phyloP scores from a whole-genome alignment of 2,329 filamentous ascomycete genomes.

The Diplodia scrobiculata region DNA sequence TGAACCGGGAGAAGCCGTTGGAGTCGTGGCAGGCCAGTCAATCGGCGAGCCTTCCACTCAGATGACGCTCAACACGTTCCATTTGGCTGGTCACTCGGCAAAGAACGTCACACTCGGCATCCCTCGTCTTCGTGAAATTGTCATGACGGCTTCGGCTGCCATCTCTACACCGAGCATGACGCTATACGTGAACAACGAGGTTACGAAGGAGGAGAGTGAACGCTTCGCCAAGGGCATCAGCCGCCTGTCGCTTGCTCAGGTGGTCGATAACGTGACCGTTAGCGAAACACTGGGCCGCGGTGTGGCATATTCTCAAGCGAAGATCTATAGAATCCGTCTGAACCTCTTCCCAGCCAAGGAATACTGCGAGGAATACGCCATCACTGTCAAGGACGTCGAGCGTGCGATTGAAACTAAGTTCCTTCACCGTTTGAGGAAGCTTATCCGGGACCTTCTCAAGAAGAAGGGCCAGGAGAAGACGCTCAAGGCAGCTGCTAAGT shows the following conservation, averaged over 20 bases:
- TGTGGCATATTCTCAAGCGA: constrained; percentile 68
- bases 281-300: constrained; percentile 77
- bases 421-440: constrained; percentile 68
- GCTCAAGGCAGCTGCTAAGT: constrained; percentile 53
- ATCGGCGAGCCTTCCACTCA: constrained; percentile 97
- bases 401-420: constrained; percentile 79
- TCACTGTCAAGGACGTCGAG: constrained; percentile 75
- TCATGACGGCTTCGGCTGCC: constrained; percentile 90
- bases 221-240: constrained; percentile 91
- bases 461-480: constrained; percentile 68
- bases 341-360: constrained; percentile 82
- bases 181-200: constrained; percentile 71
- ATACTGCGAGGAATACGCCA: constrained; percentile 83
- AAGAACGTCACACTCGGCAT: constrained; percentile 99
- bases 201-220: constrained; percentile 68
- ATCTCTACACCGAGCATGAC: constrained; percentile 94
- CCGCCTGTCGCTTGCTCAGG: constrained; percentile 76
- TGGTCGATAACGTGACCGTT: constrained; percentile 79
- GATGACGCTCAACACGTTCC: constrained; percentile 99
- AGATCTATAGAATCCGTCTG: constrained; percentile 79
- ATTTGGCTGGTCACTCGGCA: constrained; percentile 95
- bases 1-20: constrained; percentile 93
- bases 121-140: constrained; percentile 90
- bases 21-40: constrained; percentile 94
- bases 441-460: constrained; percentile 74